Evolutionary conservation across 441 rosid species (phyloP), one percentile per base, ranked within the genome.

Genomic region (Pelargonium myrrhifolium): DNA sequence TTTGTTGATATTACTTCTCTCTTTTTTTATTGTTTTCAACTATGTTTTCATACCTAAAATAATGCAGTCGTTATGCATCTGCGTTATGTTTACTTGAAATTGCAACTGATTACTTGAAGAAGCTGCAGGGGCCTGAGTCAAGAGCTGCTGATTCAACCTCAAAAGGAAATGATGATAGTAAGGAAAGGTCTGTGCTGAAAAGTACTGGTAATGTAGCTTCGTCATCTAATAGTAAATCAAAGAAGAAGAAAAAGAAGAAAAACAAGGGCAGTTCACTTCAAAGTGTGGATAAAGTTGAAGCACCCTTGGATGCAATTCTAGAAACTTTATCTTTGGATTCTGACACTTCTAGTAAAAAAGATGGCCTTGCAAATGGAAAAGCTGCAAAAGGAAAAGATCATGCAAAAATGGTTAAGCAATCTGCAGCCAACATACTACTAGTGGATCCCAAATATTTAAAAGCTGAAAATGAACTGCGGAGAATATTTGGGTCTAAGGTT

Each of bases 401-500:
- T 35, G 59, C 53, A 40, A 75, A 72, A 51, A 61, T 61, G 61
- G 68, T 47, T 14, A 83, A 68, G 68, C 85, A 73, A 60, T 26
- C 28, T 68, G 68, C 82, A 18, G 39, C 65, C 9, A 71, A 81
- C 12, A 68, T 84, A 68, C 77, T 89, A 64, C 89, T 78, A 66
- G 82, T 89, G 80, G 89, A 92, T 78, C 85, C 90, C 8, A 89
- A 82, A 74, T 83, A 80, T 64, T 79, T 92, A 51, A 92, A 88
- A 71, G 93, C 84, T 24, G 93, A 92, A 69, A 88, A 85, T 69
- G 96, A 92, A 75, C 55, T 92, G 28, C 76, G 83, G 61, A 86
- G 92, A 74, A 88, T 89, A 73, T 92, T 89, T 77, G 98, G 98
- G 61, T 85, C 95, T 3, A 89, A 92, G 79, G 90, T 87, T 6